Percentiles rank a stretch among this genome's conserved stretches.
phyloP scores from a whole-genome alignment of 208 protist genomes.

The Trypanosoma theileri region DNA sequence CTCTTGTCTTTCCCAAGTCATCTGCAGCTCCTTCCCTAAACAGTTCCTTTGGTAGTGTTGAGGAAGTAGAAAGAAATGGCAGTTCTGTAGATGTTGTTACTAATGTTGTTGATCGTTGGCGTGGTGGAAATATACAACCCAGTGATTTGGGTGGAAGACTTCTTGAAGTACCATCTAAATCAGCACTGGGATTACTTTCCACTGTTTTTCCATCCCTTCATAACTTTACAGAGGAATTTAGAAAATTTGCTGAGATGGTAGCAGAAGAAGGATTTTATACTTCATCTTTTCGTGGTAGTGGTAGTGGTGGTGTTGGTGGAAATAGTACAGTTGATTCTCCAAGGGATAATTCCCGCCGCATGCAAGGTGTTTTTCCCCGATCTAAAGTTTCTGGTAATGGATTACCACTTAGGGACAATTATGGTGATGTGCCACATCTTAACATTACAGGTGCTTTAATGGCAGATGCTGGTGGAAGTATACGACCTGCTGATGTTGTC shows the following conservation, averaged over 20 bases:
- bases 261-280: not conserved
- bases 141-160: not conserved
- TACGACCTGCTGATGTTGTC: conserved; percentile 21
- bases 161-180: conserved; percentile 13
- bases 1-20: conserved; percentile 4
- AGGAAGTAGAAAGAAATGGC: conserved; percentile 20
- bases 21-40: conserved; percentile 6
- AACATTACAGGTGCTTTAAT: not conserved
- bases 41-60: conserved; percentile 21
- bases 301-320: not conserved
- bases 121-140: not conserved
- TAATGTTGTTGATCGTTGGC: not conserved
- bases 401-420: not conserved
- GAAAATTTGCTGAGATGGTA: conserved; percentile 1
- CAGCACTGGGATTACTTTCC: conserved; percentile 18
- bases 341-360: not conserved
- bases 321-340: not conserved
- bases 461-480: not conserved
- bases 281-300: no score
- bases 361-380: conserved; percentile 1
- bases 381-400: not conserved
- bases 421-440: not conserved
- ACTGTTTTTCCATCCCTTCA: conserved; percentile 27
- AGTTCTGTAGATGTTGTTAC: not conserved
- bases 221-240: conserved; percentile 19